Conservation (phyloP, 495 filamentous ascomycete species). For the Penicillium waksmanii region DNA sequence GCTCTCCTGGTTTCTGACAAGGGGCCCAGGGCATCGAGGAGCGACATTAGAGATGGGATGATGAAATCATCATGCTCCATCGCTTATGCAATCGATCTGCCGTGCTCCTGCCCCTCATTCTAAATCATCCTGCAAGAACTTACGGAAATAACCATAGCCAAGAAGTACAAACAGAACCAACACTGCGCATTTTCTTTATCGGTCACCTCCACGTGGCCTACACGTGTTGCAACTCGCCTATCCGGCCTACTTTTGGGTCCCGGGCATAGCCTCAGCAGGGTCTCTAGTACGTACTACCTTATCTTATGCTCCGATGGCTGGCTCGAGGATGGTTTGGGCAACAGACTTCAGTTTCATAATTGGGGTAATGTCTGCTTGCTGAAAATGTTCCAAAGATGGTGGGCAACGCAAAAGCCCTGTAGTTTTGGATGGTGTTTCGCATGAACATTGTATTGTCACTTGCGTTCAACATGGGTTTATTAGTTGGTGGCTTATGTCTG, state of each 20-base stretch:
- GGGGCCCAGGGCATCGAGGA: background rate
- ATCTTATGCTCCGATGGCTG: constrained; percentile 22
- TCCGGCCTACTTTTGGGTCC: constrained; percentile 21
- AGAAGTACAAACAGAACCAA: background rate
- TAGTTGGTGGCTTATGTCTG: constrained; percentile 17
- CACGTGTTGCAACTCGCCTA: constrained; percentile 36
- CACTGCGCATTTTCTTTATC: constrained; percentile 6
- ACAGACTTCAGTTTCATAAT: background rate
- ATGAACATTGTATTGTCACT: background rate
- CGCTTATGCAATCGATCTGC: constrained; percentile 20
- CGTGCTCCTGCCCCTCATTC: constrained; percentile 2
- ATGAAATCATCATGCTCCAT: constrained; percentile 7
- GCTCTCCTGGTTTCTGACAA: background rate
- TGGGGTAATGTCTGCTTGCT: background rate
- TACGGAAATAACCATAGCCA: constrained; percentile 4
- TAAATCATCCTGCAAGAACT: constrained; percentile 7
- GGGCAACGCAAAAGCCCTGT: background rate
- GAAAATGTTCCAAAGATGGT: background rate
- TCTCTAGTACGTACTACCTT: constrained; percentile 14
- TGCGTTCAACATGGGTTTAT: background rate
- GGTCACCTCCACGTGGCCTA: constrained; percentile 29
- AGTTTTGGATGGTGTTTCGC: background rate
- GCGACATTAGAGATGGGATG: constrained; percentile 2
- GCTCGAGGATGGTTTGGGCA: background rate
- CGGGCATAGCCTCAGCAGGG: constrained; percentile 13